phyloP scores from a whole-genome alignment of 108 stramenopile genomes.

The Pseudonitzschia pungens region DNA sequence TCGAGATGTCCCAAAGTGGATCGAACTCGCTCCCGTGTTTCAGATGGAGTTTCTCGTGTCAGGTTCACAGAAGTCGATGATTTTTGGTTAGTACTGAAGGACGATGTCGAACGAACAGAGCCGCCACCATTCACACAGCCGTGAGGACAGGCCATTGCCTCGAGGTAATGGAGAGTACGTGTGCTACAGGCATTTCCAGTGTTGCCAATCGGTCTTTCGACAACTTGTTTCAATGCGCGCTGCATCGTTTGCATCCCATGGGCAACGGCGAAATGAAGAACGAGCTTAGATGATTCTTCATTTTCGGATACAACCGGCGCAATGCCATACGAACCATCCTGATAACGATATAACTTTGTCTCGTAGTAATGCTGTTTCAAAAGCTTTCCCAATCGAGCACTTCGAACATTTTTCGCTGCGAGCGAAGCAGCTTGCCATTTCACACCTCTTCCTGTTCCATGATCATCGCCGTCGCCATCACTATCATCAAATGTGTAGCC shows the following conservation, averaged over 20 bases:
- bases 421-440: conserved; percentile 43
- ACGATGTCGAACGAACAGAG: conserved; percentile 32
- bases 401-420: conserved; percentile 20
- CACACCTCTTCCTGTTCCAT: not conserved
- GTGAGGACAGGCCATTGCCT: conserved; percentile 97
- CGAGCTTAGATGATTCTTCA: conserved; percentile 36
- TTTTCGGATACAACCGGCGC: not conserved
- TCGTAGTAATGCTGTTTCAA: conserved; percentile 61
- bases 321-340: conserved; percentile 51
- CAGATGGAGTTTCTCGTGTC: conserved; percentile 73
- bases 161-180: conserved; percentile 78
- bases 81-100: not conserved
- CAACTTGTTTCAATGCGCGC: conserved; percentile 63
- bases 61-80: conserved; percentile 19
- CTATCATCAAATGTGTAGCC: conserved; percentile 26
- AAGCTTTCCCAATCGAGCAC: conserved; percentile 32
- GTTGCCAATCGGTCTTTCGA: conserved; percentile 14
- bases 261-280: conserved; percentile 87
- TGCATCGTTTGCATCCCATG: conserved; percentile 98
- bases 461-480: conserved; percentile 1
- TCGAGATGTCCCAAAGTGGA: conserved; percentile 19
- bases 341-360: conserved; percentile 54
- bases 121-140: conserved; percentile 97
- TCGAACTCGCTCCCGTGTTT: conserved; percentile 67
- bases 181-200: not conserved